Percentiles rank a stretch among this genome's conserved stretches.
Evolutionary conservation across 2,329 filamentous ascomycete species (phyloP).

Genomic region (Botryotinia globosa): DNA sequence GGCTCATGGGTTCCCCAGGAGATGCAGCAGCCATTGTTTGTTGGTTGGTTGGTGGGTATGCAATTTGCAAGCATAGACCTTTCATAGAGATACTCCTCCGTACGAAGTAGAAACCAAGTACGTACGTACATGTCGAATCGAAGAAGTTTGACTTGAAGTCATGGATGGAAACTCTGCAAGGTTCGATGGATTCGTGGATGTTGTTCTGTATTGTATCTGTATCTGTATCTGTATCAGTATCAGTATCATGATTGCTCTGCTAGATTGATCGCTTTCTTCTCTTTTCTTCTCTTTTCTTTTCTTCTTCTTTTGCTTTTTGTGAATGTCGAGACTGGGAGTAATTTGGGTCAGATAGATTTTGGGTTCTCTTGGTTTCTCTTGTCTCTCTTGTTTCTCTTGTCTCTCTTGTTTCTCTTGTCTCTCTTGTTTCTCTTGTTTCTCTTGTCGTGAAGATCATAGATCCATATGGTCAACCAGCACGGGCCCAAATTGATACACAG

Average conservation of each 20-base stretch:
- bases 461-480: not conserved
- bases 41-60: not conserved
- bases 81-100: not conserved
- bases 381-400: not conserved
- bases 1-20: constrained; percentile 2
- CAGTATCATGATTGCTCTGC: not conserved
- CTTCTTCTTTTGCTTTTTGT: not conserved
- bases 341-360: not conserved
- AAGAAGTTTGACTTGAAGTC: not conserved
- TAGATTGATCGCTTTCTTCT: not conserved
- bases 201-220: too few species aligned
- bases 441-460: not conserved
- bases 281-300: not conserved
- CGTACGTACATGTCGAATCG: too few species aligned
- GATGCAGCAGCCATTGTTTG: not conserved
- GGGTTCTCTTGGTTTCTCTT: not conserved
- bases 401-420: not conserved
- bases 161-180: not conserved
- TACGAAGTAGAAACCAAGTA: not conserved
- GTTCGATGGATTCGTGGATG: not conserved
- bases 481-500: not conserved
- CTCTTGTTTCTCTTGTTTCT: not conserved
- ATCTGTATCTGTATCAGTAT: too few species aligned
- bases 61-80: not conserved
- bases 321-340: not conserved